Base-by-base conservation (phyloP, 208 protist species). In the Trypanosoma cruzi region DNA sequence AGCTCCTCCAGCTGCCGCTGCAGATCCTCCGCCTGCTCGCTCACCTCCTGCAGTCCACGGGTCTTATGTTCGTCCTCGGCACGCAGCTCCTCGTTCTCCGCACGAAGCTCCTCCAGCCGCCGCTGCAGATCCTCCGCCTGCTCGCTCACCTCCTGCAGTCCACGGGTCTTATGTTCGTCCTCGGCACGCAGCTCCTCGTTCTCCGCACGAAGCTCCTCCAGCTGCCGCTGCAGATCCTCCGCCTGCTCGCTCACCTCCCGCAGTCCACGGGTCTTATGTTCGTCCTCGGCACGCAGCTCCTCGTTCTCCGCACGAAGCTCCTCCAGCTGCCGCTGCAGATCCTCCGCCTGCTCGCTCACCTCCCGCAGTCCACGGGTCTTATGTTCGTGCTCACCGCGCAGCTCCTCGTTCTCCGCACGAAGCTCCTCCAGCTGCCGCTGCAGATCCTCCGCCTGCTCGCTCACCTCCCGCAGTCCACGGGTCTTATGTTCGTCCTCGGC, bases 1-100 rank as follows among this genome's bases (percentile, higher is more conserved):
- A 60, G 56, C 50, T 77, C 60, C 22, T 52, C 52, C n/a, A 83
- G 73, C 52, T 71, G 71, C 54, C 78, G 29, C 20, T 50, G 1
- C 68, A 62, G 37, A n/a, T 46, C 4, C n/a, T 61, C 56, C 32
- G 7, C 36, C 56, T 61, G n/a, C 28, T 52, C 26, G 16, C 28
- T 31, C 42, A 54, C 10, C 22, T 29, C 28, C 4, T 13, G 22
- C 31, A 67, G 44, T 46, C 1, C 26, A 10, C 29, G 48, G 0
- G 6, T 32, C 32, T 32, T 37, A 11, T 59, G 26, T 2, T 59
- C 54, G 54, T 59, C 32, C 10, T 22, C 29, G 10, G 29, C 29
- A 13, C 46, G 46, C 46, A 50, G 46, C 46, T 50, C 7, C 20
- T 50, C 46, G 18, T 22, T 50, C 46, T 50, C 73, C 1, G 63